phyloP scores from a whole-genome alignment of 2,329 filamentous ascomycete species.

The Phialemoniopsis sp. region DNA sequence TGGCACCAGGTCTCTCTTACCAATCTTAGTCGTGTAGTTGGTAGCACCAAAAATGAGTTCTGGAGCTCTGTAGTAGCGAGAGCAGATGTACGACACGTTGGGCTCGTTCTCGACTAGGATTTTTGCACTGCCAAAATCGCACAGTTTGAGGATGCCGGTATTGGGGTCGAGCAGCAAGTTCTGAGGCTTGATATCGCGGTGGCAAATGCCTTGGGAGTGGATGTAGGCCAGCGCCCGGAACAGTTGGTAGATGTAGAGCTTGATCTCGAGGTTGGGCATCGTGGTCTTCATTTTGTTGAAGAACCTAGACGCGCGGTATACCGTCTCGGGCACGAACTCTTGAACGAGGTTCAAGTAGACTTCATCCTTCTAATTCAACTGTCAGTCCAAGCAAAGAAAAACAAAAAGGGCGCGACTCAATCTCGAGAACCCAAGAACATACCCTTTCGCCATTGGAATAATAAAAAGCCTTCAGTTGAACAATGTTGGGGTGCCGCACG shows the following conservation, averaged over 20 bases:
- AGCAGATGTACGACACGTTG: slow-evolving; percentile 99
- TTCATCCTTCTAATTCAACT: slow-evolving; percentile 74
- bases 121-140: slow-evolving; percentile 98
- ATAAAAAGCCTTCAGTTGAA: slow-evolving; percentile 98
- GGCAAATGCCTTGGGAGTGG: slow-evolving; percentile 98
- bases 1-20: slow-evolving; percentile 47
- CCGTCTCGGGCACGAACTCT: slow-evolving; percentile 96
- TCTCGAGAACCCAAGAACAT: slow-evolving; percentile 23
- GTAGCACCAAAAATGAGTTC: slow-evolving; percentile 98
- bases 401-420: no score
- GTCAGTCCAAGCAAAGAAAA: no score
- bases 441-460: slow-evolving; percentile 99
- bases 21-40: slow-evolving; percentile 99
- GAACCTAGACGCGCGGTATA: slow-evolving; percentile 95
- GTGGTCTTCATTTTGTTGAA: slow-evolving; percentile 99
- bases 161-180: slow-evolving; percentile 91
- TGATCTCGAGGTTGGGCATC: slow-evolving; percentile 98
- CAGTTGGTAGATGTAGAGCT: slow-evolving; percentile 99
- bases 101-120: slow-evolving; percentile 98
- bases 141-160: slow-evolving; percentile 91
- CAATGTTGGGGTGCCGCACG: slow-evolving; percentile 97
- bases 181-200: slow-evolving; percentile 98
- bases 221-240: slow-evolving; percentile 98
- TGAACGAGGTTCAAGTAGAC: slow-evolving; percentile 98
- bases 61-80: slow-evolving; percentile 94